Conservation (phyloP, 2,329 filamentous ascomycete species). For the Ilyonectria robusta region DNA sequence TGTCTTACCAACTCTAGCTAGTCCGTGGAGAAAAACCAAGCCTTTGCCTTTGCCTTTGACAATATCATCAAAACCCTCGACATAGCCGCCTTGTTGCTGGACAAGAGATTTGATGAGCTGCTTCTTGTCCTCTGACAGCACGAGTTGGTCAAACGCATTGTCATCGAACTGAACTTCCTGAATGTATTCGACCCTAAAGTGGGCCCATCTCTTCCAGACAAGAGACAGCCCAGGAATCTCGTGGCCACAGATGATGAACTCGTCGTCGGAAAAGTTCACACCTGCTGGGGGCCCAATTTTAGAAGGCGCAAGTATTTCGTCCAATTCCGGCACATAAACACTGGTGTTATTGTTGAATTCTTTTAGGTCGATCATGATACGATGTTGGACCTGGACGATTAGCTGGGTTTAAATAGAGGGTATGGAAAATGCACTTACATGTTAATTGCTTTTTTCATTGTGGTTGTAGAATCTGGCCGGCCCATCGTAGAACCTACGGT, state of each 20-base stretch:
- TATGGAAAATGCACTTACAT: background rate
- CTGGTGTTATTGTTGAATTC: background rate
- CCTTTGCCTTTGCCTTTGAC: constrained; percentile 10
- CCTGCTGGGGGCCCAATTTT: background rate
- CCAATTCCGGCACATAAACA: background rate
- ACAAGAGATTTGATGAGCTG: background rate
- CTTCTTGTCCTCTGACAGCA: background rate
- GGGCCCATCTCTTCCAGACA: constrained; percentile 5
- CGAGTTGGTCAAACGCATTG: background rate
- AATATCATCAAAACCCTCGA: constrained; percentile 5
- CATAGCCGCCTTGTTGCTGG: background rate
- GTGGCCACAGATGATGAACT: background rate
- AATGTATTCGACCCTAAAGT: background rate
- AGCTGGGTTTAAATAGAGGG: background rate
- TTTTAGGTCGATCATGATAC: constrained; percentile 6
- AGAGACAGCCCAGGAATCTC: background rate
- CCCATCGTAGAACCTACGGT: constrained; percentile 1
- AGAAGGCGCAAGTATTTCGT: background rate
- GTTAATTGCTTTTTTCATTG: background rate
- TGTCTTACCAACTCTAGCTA: constrained; percentile 12
- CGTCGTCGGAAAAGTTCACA: background rate
- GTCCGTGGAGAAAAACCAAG: constrained; percentile 11
- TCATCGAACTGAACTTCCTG: constrained; percentile 1
- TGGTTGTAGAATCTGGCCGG: background rate
- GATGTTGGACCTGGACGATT: constrained; percentile 3